Evolutionary conservation across 768 basidiomycete species (phyloP), one percentile per base, ranked within the genome.

Genomic region (Hericium rajendrae): DNA sequence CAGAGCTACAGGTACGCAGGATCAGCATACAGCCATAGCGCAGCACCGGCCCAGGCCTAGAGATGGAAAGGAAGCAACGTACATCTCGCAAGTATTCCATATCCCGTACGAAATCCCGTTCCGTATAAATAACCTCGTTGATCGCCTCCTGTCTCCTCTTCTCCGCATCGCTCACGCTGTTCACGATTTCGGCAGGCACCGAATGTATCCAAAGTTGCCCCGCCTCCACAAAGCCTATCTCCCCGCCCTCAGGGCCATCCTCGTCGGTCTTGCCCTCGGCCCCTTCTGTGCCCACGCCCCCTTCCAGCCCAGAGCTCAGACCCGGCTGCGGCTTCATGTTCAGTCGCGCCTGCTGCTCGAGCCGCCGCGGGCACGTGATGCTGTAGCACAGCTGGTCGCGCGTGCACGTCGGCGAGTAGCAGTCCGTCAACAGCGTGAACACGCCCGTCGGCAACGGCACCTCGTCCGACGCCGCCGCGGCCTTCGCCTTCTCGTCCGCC

Each of bases 71-170:
- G 41, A 40, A 12, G 66, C 48, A 6, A 62, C 90, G 65, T 66
- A 95, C 90, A 68, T 98, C 95, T 61, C 94, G 86, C 50, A 99
- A 80, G 67, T 98, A 98, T 71, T 99, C 97, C 83, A 98, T 83
- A 72, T 97, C 97, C 57, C 92, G 82, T 48, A 99, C 94, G 70
- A 99, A 98, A 73, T 98, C 97, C 26, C 94, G 82, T 69, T 98
- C 97, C 8, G 97, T 99, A 64, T 86, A 86, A 38, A 85, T 85
- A 38, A 97, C 91, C 74, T 99, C 97, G 67, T 98, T 97, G 75
- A 99, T 98, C 20, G 92, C 91, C 70, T 99, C 97, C 69, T 98
- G 95, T 1, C 95, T 81, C 70, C 82, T 94, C 80, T 94, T 97
- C 77, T 99, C 95, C 24, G 77, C 78, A 57, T 97, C 94, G 4